Conservation (phyloP, 257 asterid species). For the Nemophila menziesii region DNA sequence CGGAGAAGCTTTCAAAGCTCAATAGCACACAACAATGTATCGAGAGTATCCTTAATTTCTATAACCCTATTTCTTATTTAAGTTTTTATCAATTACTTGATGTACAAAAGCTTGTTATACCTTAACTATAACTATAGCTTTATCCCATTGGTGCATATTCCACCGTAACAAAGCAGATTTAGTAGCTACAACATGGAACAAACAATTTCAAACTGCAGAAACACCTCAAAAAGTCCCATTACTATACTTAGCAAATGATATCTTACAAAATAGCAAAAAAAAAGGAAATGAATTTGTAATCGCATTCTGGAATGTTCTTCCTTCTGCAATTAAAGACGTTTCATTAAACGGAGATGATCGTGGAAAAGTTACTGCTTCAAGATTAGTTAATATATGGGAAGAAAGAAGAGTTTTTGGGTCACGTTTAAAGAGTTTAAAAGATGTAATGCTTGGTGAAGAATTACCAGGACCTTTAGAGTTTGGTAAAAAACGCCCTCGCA, state of each 20-base stretch:
- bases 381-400: constrained; percentile 97
- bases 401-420: constrained; percentile 88
- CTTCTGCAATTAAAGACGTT: constrained; percentile 71
- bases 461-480: constrained; percentile 63
- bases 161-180: constrained; percentile 83
- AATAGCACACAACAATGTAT: too few relatives aligned
- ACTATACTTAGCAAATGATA: constrained; percentile 85
- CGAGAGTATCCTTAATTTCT: too few relatives aligned
- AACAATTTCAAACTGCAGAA: constrained; percentile 61
- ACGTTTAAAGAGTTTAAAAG: constrained; percentile 52
- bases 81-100: too few relatives aligned
- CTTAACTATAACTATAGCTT: constrained; percentile 48
- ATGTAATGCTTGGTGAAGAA: constrained; percentile 71
- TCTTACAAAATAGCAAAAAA: constrained; percentile 86
- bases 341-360: constrained; percentile 53
- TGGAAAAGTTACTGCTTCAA: constrained; percentile 52
- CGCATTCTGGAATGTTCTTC: constrained; percentile 93
- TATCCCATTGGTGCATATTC: constrained; percentile 96
- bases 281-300: constrained; percentile 84
- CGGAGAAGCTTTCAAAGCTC: too few relatives aligned
- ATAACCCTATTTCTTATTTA: too few relatives aligned
- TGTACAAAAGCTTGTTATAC: too few relatives aligned
- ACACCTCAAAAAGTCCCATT: constrained; percentile 69
- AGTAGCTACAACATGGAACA: constrained; percentile 85
- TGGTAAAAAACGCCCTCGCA: constrained; percentile 64